Evolutionary conservation across 1,284 basidiomycete species (phyloP), one percentile per base, ranked within the genome.

Genomic region (Apiotrichum mycotoxinovorans): DNA sequence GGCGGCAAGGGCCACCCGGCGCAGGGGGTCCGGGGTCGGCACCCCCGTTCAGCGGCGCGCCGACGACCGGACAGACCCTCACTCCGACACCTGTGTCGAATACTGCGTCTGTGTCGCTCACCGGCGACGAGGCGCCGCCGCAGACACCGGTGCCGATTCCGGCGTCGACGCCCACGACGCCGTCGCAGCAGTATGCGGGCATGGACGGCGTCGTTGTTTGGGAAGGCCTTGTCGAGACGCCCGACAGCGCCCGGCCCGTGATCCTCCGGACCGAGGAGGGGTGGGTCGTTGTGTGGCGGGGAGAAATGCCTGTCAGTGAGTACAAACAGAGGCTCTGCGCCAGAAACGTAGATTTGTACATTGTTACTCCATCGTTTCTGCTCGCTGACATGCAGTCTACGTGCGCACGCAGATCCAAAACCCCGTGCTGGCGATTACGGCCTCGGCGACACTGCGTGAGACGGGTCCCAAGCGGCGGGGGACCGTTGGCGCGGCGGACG

Each of bases 381-480:
- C 37, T 9, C 12, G 17, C 45, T 48, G 46, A 48, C 34, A 30
- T 3, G 5, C 38, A 63, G 57, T 59, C 0, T 92, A 87, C 71
- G 78, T 91, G 37, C 81, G 85, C 30, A 84, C 89, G n/a, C 80
- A 81, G 45, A 83, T 87, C 41, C 66, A 78, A 1, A 84, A 91
- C 63, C 90, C 91, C 3, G 73, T 93, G 7, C 80, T 93, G 18
- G 90, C 86, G 63, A 74, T 94, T 20, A 94, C 91, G 0, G 81
- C 85, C 3, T 90, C 88, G 1, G 82, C 85, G 15, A 93, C 90
- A 0, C 76, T 92, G 18, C 83, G 90, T 22, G 63, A 60, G 26
- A 40, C 46, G 27, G 55, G 46, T 26, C 54, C 63, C 27, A 58
- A 62, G 23, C 64, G 60, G 22, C 52, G 22, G 40, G 40, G 52